These are phyloP conservation scores for Fusarium torulosum DNA, from an alignment of 2,329 filamentous ascomycete genomes.

Conservation along the genomic window DNA sequence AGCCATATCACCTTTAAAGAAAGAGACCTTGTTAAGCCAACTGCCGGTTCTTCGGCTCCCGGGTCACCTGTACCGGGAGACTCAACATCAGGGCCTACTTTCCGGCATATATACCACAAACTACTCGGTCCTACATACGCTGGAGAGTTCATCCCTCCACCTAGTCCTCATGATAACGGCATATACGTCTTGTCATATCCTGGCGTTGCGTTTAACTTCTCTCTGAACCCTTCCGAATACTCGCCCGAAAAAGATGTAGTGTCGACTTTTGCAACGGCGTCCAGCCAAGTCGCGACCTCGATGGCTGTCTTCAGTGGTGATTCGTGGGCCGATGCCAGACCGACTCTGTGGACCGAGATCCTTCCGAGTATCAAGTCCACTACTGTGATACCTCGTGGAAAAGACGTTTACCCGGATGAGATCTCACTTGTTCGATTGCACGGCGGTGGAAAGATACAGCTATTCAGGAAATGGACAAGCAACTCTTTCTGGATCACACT, in stretches of 20 bases:
- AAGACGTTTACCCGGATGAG: conserved; percentile 88
- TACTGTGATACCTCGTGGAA: conserved; percentile 75
- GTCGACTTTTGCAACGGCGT: conserved; percentile 82
- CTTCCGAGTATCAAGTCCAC: conserved; percentile 81
- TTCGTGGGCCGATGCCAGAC: conserved; percentile 88
- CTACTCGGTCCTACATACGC: conserved; percentile 95
- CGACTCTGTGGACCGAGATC: conserved; percentile 79
- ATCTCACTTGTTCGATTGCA: conserved; percentile 83
- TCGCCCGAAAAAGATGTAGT: conserved; percentile 85
- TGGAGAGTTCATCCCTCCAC: conserved; percentile 86
- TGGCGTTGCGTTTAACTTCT: conserved; percentile 92
- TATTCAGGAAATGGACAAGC: conserved; percentile 78
- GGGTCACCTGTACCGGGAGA: conserved; percentile 52
- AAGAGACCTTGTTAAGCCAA: conserved; percentile 79
- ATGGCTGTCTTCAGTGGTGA: conserved; percentile 93
- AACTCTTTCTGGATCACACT: conserved; percentile 78
- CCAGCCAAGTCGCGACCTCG: conserved; percentile 80
- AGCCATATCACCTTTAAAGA: conserved; percentile 84
- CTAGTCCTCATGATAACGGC: conserved; percentile 68
- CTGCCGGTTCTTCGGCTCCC: conserved; percentile 53
- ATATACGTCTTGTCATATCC: conserved; percentile 95
- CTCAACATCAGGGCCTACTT: conserved; percentile 73
- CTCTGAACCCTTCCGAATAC: conserved; percentile 79
- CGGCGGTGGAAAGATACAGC: conserved; percentile 81
- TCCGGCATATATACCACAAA: conserved; percentile 90